Conservation (phyloP, 352 stramenopile genomes). For the Phytophthora parvispora region DNA sequence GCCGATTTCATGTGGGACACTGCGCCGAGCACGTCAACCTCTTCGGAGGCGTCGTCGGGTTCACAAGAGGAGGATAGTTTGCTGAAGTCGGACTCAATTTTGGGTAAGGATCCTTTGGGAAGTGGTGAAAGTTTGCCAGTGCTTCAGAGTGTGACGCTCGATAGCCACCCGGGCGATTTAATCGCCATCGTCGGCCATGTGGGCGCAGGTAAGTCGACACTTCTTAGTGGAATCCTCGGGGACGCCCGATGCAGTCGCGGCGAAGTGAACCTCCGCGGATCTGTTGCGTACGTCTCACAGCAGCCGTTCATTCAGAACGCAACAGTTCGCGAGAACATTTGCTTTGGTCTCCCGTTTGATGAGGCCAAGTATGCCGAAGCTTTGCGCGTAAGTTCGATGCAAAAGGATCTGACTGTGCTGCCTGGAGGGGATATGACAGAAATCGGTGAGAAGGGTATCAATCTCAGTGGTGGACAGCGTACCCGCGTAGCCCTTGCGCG, state of each 20-base stretch:
- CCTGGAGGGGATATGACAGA: conserved; percentile 93
- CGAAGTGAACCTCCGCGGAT: conserved; percentile 80
- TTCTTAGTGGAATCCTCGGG: conserved; percentile 71
- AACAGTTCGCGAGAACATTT: conserved; percentile 97
- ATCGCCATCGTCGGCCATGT: conserved; percentile 73
- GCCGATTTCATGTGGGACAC: conserved; percentile 79
- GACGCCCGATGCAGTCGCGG: conserved; percentile 64
- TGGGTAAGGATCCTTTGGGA: conserved; percentile 27
- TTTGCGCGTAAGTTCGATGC: conserved; percentile 57
- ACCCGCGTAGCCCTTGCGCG: conserved; percentile 83
- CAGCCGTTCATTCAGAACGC: conserved; percentile 98
- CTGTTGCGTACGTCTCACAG: conserved; percentile 96
- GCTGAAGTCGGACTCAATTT: conserved; percentile 37
- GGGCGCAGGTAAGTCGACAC: conserved; percentile 77
- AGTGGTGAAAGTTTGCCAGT: conserved; percentile 29
- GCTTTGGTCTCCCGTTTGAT: conserved; percentile 93
- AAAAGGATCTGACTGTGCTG: conserved; percentile 64
- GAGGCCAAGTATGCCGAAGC: conserved; percentile 65
- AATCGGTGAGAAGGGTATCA: conserved; percentile 98
- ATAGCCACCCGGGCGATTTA: conserved; percentile 68
- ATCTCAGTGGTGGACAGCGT: conserved; percentile 95
- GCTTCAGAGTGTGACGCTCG: conserved; percentile 71
- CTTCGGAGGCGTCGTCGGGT: conserved; percentile 20
- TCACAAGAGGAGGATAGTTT: conserved; percentile 38
- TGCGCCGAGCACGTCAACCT: conserved; percentile 37